Conservation (phyloP, 2,329 filamentous ascomycete genomes). For the Pseudodiploospora longispora region DNA sequence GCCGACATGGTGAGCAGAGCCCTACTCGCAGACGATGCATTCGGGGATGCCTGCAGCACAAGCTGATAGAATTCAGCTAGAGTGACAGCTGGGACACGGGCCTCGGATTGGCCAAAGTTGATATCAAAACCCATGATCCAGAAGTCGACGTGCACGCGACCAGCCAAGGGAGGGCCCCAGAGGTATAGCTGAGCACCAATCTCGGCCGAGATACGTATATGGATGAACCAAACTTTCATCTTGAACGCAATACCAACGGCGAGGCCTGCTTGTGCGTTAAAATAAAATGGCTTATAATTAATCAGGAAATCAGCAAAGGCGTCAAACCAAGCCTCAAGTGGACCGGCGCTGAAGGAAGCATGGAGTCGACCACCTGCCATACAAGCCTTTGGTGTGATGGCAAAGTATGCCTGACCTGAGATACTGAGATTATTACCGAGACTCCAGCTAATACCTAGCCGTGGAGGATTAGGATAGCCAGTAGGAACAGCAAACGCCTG, state of each 20-base stretch:
- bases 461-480: constrained; percentile 28
- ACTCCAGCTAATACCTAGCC: constrained; percentile 30
- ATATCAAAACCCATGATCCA: constrained; percentile 18
- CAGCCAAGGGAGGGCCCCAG: constrained; percentile 14
- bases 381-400: constrained; percentile 34
- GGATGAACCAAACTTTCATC: constrained; percentile 20
- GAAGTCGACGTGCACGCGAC: constrained; percentile 18
- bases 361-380: constrained; percentile 33
- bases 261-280: constrained; percentile 18
- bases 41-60: neutral
- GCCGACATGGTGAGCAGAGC: neutral
- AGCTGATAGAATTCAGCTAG: neutral
- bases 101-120: constrained; percentile 10
- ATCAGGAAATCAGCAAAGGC: constrained; percentile 32
- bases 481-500: constrained; percentile 23
- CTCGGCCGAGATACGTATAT: constrained; percentile 12
- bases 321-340: constrained; percentile 30
- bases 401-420: constrained; percentile 34
- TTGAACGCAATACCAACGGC: constrained; percentile 18
- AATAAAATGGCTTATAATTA: constrained; percentile 31
- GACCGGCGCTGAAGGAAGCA: constrained; percentile 20
- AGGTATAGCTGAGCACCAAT: constrained; percentile 12
- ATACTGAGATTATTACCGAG: constrained; percentile 24
- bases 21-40: neutral
- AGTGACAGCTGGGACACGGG: neutral